Evolutionary conservation across 257 asterid genomes (phyloP).

Genomic region (Petrea volubilis): DNA sequence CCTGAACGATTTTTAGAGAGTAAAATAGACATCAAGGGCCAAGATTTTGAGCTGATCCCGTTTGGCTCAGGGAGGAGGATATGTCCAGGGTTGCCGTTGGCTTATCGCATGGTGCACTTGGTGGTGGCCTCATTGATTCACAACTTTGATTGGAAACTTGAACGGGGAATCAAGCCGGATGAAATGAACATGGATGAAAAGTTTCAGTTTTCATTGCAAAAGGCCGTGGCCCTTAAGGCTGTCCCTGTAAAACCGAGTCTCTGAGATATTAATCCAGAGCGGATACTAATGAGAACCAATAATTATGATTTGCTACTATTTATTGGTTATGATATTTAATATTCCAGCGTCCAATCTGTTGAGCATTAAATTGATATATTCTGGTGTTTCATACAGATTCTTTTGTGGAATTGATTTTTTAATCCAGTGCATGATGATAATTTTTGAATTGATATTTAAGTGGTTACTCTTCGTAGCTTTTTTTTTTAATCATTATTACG

Average conservation of each 20-base stretch:
- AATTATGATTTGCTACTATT: too few species aligned
- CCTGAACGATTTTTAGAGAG: conserved; percentile 13
- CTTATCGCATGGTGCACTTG: conserved; percentile 5
- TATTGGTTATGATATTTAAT: too few species aligned
- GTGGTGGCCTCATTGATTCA: conserved; percentile 14
- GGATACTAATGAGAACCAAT: too few species aligned
- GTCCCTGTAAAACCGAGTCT: conserved; percentile 6
- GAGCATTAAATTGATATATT: too few species aligned
- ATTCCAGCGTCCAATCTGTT: too few species aligned
- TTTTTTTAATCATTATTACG: too few species aligned
- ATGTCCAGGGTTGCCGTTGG: conserved; percentile 19
- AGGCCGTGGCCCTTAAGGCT: conserved; percentile 3
- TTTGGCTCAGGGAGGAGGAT: conserved; percentile 19
- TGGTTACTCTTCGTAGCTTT: too few species aligned
- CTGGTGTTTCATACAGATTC: too few species aligned
- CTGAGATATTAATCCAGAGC: too few species aligned
- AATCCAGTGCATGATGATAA: too few species aligned
- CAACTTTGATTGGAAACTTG: conserved; percentile 10
- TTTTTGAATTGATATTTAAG: too few species aligned
- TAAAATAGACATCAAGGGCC: conserved; percentile 6
- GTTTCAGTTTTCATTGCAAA: conserved; percentile 10
- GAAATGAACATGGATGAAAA: conserved; percentile 8
- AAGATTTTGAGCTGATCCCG: conserved; percentile 18
- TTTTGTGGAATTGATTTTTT: too few species aligned
- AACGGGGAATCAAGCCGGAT: background rate